A percentile compares a stretch with the other conserved stretches of the same genome.
phyloP scores from a whole-genome alignment of 345 rosid species.

The Clarkia xantiana region DNA sequence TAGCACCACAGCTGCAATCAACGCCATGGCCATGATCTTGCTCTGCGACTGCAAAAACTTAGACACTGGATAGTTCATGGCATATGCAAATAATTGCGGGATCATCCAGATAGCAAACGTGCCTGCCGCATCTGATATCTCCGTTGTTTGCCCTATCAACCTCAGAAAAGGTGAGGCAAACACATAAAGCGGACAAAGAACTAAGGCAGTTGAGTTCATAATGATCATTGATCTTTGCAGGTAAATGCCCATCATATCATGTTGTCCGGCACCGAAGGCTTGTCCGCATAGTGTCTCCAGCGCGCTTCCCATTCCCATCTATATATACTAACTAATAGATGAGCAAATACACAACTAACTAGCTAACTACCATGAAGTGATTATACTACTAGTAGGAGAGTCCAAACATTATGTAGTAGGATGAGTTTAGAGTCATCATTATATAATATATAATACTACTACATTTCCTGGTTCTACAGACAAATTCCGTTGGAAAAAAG shows the following conservation, averaged over 20 bases:
- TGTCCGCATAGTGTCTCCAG: conserved; percentile 90
- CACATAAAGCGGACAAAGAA: conserved; percentile 43
- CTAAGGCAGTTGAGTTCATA: conserved; percentile 23
- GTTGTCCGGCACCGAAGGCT: conserved; percentile 71
- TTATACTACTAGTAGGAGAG: too few relatives aligned
- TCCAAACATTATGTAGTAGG: too few relatives aligned
- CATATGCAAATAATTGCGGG: conserved; percentile 71
- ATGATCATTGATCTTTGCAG: conserved; percentile 82
- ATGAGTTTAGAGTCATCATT: too few relatives aligned
- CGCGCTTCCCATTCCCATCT: conserved; percentile 98
- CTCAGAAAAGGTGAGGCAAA: conserved; percentile 37
- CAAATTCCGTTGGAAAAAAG: too few relatives aligned
- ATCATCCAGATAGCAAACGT: conserved; percentile 56
- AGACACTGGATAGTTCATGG: conserved; percentile 53
- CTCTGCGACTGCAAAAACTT: conserved; percentile 83
- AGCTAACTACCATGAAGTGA: too few relatives aligned
- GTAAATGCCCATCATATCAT: conserved; percentile 76
- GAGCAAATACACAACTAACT: too few relatives aligned
- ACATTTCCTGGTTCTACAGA: too few relatives aligned
- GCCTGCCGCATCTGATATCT: conserved; percentile 53
- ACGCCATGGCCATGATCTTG: conserved; percentile 69
- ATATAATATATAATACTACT: too few relatives aligned
- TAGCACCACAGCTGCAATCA: conserved; percentile 34
- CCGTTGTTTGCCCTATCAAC: conserved; percentile 58
- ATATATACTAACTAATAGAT: too few relatives aligned